Evolutionary conservation across 345 rosid species (phyloP).

Genomic region (Pelargonium nanum): DNA sequence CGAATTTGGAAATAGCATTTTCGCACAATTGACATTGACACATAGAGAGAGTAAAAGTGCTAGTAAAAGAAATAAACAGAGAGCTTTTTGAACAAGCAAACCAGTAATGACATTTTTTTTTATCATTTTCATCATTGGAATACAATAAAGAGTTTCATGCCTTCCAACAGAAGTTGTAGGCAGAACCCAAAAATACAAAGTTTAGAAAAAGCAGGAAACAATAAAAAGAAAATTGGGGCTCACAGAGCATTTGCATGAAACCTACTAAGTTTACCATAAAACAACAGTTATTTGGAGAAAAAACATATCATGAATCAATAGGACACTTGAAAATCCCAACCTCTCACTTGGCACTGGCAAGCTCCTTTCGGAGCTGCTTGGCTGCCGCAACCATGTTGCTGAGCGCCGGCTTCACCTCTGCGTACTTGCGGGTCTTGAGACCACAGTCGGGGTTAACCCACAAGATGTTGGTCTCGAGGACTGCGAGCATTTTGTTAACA

Average conservation of each 20-base stretch:
- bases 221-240: constrained; percentile 7
- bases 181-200: not conserved
- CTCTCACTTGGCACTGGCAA: constrained; percentile 70
- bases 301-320: not conserved
- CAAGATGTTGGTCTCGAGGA: constrained; percentile 72
- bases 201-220: not conserved
- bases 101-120: constrained; percentile 15
- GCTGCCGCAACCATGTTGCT: constrained; percentile 85
- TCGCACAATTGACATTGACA: no score
- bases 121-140: constrained; percentile 7
- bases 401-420: constrained; percentile 89
- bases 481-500: constrained; percentile 91
- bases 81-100: not conserved
- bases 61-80: not conserved
- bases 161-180: not conserved
- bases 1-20: no score
- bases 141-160: no score
- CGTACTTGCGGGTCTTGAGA: constrained; percentile 83
- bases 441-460: constrained; percentile 99
- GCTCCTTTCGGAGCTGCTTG: constrained; percentile 82
- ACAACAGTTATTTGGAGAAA: not conserved
- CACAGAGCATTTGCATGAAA: constrained; percentile 12
- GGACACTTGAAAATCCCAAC: not conserved
- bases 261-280: constrained; percentile 5
- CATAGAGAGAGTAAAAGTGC: no score